Percentiles rank a stretch among this genome's conserved stretches.
These are phyloP conservation scores for Corrigiola litoralis DNA, from an alignment of 179 eudicot genomes.

Conservation along the genomic window DNA sequence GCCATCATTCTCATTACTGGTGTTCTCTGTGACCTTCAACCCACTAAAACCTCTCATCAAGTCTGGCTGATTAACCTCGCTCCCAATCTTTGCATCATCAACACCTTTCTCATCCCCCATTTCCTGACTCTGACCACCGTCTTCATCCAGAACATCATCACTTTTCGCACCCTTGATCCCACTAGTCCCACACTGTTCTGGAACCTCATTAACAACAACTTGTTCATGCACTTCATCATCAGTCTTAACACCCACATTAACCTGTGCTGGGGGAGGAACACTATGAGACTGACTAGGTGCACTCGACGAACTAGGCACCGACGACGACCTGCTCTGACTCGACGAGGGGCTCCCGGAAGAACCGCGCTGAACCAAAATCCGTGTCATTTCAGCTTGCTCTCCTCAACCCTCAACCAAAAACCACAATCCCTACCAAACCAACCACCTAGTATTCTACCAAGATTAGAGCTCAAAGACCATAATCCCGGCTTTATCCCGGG, in stretches of 20 bases:
- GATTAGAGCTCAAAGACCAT: constrained; percentile 40
- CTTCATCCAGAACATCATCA: constrained; percentile 35
- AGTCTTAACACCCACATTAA: constrained; percentile 34
- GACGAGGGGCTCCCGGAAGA: constrained; percentile 69
- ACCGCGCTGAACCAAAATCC: constrained; percentile 88
- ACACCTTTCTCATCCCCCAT: constrained; percentile 23
- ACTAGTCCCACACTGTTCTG: constrained; percentile 26
- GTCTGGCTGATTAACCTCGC: constrained; percentile 33
- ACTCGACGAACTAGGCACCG: constrained; percentile 30
- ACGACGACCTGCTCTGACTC: constrained; percentile 42
- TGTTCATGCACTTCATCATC: constrained; percentile 62
- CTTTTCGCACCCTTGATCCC: constrained; percentile 27
- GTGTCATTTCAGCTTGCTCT: constrained; percentile 48
- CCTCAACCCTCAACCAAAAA: constrained; percentile 9
- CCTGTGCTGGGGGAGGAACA: constrained; percentile 31
- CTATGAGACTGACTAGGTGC: constrained; percentile 34
- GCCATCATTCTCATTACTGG: constrained; percentile 32
- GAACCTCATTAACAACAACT: constrained; percentile 32
- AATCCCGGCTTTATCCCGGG: constrained; percentile 59
- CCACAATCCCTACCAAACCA: constrained; percentile 10
- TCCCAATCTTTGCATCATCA: constrained; percentile 33
- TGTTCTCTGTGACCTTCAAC: constrained; percentile 27
- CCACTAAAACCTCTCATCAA: constrained; percentile 34
- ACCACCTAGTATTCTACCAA: constrained; percentile 21
- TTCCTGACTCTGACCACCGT: constrained; percentile 26